Conservation (phyloP, 2,329 filamentous ascomycete species). For the Arthrobotrys sphaeroides region DNA sequence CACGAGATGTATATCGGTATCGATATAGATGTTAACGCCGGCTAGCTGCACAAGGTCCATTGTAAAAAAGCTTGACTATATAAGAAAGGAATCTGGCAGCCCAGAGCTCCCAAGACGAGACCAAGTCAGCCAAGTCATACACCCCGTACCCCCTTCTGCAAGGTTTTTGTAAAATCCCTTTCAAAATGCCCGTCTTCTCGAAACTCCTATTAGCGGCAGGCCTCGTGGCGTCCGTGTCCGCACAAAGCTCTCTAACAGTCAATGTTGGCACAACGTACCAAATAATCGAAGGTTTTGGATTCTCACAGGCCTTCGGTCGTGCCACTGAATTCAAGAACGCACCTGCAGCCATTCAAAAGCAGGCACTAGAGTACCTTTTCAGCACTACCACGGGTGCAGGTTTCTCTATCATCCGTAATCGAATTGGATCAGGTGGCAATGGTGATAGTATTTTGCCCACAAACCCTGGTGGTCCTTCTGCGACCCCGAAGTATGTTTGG, state of each 20-base stretch:
- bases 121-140: background rate
- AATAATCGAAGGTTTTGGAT: conserved; percentile 65
- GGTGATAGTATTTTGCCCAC: conserved; percentile 60
- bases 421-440: conserved; percentile 63
- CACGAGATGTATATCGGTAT: no score
- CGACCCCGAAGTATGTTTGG: conserved; percentile 41
- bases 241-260: conserved; percentile 60
- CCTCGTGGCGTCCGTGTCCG: conserved; percentile 34
- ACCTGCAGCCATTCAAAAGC: conserved; percentile 61
- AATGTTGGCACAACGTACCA: conserved; percentile 63
- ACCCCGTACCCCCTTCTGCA: no score
- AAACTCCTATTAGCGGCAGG: conserved; percentile 9
- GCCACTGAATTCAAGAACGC: conserved; percentile 63
- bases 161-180: background rate
- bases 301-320: conserved; percentile 64
- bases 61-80: no score
- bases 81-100: no score
- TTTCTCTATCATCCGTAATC: conserved; percentile 64
- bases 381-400: conserved; percentile 64
- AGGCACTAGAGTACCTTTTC: conserved; percentile 64
- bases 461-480: conserved; percentile 23
- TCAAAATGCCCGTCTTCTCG: background rate
- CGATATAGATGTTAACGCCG: no score
- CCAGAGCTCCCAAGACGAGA: background rate
- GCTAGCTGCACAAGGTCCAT: no score